Evolutionary conservation across 305 asterid genomes (phyloP).

Genomic region (Fraxinus angustifolia): DNA sequence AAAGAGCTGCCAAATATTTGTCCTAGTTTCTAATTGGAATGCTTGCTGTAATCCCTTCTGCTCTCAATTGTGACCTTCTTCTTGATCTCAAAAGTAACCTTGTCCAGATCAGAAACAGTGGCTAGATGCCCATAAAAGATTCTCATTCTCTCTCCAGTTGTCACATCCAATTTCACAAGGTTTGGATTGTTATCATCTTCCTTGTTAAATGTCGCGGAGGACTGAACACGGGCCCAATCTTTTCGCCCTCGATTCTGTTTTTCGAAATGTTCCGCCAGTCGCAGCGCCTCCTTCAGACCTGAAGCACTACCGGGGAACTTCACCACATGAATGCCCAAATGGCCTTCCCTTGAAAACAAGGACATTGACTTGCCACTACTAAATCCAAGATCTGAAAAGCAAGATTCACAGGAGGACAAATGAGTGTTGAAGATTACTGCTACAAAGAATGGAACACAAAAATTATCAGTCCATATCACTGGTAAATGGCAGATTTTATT

Average conservation of each 20-base stretch:
- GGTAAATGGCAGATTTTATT: neutral
- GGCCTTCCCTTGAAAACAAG: conserved; percentile 77
- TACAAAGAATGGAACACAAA: neutral
- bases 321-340: conserved; percentile 65
- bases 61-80: conserved; percentile 71
- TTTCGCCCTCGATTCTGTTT: conserved; percentile 62
- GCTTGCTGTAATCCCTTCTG: conserved; percentile 38
- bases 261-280: conserved; percentile 58
- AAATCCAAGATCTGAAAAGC: conserved; percentile 73
- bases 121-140: conserved; percentile 80
- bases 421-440: conserved; percentile 1
- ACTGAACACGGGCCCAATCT: conserved; percentile 66
- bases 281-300: conserved; percentile 71
- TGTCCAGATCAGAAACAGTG: conserved; percentile 69
- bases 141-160: conserved; percentile 60
- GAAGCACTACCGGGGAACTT: conserved; percentile 64
- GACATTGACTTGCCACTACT: conserved; percentile 77
- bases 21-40: conserved; percentile 27
- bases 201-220: conserved; percentile 35
- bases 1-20: neutral
- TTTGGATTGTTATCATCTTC: conserved; percentile 77
- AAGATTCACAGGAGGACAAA: conserved; percentile 25
- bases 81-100: conserved; percentile 68
- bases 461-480: neutral
- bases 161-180: conserved; percentile 56